These are phyloP conservation scores for Camellia japonica DNA, from an alignment of 148 eudicot species.

Conservation along the genomic window DNA sequence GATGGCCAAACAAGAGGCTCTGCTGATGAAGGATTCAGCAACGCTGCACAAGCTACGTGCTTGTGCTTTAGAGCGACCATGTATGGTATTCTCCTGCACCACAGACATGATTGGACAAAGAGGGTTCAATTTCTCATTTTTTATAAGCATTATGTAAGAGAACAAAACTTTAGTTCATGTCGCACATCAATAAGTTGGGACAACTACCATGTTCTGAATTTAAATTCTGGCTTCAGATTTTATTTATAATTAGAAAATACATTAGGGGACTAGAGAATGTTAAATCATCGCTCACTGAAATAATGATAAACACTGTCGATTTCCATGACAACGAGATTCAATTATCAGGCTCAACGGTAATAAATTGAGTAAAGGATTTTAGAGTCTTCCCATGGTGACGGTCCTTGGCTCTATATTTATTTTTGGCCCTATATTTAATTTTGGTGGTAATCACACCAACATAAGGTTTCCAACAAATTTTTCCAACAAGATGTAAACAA, in stretches of 20 bases:
- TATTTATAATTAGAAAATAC: background rate
- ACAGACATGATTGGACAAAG: background rate
- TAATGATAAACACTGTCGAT: background rate
- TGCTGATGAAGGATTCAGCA: constrained; percentile 84
- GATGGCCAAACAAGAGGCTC: constrained; percentile 99
- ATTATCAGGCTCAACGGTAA: no score
- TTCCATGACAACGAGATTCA: background rate
- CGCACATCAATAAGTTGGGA: background rate
- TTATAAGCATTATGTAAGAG: background rate
- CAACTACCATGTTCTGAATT: background rate
- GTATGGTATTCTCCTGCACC: constrained; percentile 88
- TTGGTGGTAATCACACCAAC: no score
- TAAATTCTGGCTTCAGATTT: background rate
- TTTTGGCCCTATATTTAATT: no score
- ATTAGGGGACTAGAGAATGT: background rate
- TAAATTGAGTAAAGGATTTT: no score
- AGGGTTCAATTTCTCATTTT: background rate
- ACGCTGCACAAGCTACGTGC: constrained; percentile 72
- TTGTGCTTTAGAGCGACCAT: constrained; percentile 67
- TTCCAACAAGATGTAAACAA: background rate
- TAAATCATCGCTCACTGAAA: background rate
- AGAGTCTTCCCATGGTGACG: no score
- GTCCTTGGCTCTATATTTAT: no score
- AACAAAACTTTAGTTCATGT: background rate
- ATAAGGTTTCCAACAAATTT: background rate